Evolutionary conservation across 2,329 filamentous ascomycete species (phyloP).

Genomic region (Aspergillus calidoustus): DNA sequence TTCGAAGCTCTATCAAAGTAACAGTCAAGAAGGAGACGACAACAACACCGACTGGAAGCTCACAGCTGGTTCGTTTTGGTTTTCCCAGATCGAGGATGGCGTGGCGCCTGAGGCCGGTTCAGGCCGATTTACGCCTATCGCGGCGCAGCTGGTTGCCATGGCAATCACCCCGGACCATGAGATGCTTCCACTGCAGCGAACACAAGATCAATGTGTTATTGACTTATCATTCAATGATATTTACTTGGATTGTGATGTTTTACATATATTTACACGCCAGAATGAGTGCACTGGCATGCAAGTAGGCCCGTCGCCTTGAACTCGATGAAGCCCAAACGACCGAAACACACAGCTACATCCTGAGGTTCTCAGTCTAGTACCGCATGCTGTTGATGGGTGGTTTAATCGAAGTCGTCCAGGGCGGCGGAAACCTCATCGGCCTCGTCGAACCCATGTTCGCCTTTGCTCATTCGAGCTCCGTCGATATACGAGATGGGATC

Average conservation of each 20-base stretch:
- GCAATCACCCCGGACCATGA: slow-evolving; percentile 24
- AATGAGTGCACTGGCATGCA: slow-evolving; percentile 1
- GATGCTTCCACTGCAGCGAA: neutral
- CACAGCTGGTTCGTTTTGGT: slow-evolving; percentile 27
- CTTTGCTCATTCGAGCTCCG: slow-evolving; percentile 26
- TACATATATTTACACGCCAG: neutral
- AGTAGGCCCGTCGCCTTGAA: neutral
- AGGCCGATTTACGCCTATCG: slow-evolving; percentile 13
- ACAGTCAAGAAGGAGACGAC: slow-evolving; percentile 1
- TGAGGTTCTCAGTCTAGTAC: neutral
- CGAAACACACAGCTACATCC: neutral
- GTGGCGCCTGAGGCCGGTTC: slow-evolving; percentile 25
- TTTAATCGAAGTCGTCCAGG: slow-evolving; percentile 36
- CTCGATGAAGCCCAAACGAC: neutral
- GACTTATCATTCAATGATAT: neutral
- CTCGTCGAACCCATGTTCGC: slow-evolving; percentile 26
- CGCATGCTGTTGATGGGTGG: neutral
- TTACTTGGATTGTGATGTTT: neutral
- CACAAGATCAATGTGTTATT: neutral
- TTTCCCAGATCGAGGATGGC: slow-evolving; percentile 31
- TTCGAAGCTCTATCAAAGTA: neutral
- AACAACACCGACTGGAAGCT: slow-evolving; percentile 16
- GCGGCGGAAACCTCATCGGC: slow-evolving; percentile 38
- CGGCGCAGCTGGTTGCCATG: slow-evolving; percentile 31
- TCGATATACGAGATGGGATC: slow-evolving; percentile 31